These are phyloP conservation scores for Cynara cardunculus DNA, from an alignment of 129 eudicot genomes.

Conservation along the genomic window DNA sequence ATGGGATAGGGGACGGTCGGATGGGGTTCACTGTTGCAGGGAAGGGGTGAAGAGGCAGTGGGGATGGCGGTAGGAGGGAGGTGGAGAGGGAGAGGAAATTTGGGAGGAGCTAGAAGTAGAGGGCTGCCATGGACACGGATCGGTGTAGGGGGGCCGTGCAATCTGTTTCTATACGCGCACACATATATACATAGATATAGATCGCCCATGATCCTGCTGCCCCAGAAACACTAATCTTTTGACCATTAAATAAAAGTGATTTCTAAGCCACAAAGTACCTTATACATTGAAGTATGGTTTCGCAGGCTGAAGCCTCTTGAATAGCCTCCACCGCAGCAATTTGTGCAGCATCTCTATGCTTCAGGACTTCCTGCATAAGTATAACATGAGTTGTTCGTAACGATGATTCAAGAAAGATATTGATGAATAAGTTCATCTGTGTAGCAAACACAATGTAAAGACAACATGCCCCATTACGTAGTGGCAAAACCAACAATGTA, in stretches of 20 bases:
- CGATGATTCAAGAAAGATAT: background rate
- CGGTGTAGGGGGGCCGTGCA: too few species aligned
- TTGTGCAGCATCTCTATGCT: slow-evolving; percentile 75
- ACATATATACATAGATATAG: too few species aligned
- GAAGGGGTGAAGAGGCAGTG: too few species aligned
- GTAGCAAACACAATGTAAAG: background rate
- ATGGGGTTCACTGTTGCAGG: too few species aligned
- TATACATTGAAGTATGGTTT: slow-evolving; percentile 67
- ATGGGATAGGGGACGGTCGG: too few species aligned
- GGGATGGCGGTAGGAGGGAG: too few species aligned
- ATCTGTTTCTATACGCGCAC: too few species aligned
- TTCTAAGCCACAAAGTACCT: slow-evolving; percentile 36
- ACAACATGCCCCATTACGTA: background rate
- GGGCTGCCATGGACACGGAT: too few species aligned
- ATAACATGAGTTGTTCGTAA: background rate
- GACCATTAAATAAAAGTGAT: background rate
- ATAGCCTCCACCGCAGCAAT: slow-evolving; percentile 72
- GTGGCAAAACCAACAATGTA: background rate
- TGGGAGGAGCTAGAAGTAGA: too few species aligned
- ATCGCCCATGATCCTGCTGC: background rate
- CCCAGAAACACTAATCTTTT: background rate
- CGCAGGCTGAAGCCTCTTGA: slow-evolving; percentile 85
- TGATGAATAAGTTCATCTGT: background rate
- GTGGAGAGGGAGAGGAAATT: too few species aligned
- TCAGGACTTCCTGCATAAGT: slow-evolving; percentile 51